These are phyloP conservation scores for Cryptococcus sp. DNA, from an alignment of 1,284 basidiomycete species.

Conservation along the genomic window DNA sequence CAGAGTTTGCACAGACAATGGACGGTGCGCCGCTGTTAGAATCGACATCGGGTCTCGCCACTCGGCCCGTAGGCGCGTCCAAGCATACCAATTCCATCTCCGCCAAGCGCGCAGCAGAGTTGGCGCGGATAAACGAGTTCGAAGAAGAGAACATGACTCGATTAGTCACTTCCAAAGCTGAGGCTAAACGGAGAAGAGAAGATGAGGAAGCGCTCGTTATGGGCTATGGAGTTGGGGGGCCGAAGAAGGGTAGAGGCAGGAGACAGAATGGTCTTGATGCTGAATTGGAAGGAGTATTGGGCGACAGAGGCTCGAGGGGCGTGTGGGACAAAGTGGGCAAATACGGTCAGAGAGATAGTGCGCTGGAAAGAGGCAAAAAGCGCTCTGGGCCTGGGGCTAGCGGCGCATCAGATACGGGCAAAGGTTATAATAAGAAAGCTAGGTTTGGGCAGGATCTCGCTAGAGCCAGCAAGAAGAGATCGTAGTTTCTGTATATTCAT, in stretches of 20 bases:
- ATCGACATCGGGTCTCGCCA: slow-evolving; percentile 71
- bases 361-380: slow-evolving; percentile 38
- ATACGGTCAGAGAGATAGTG: slow-evolving; percentile 54
- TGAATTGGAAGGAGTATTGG: slow-evolving; percentile 79
- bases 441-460: slow-evolving; percentile 69
- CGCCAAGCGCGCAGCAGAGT: slow-evolving; percentile 59
- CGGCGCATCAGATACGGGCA: slow-evolving; percentile 15
- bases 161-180: slow-evolving; percentile 87
- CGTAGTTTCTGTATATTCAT: neutral
- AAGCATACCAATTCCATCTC: slow-evolving; percentile 45
- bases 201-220: slow-evolving; percentile 92
- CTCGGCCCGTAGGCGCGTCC: slow-evolving; percentile 48
- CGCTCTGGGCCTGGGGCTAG: slow-evolving; percentile 36
- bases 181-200: slow-evolving; percentile 69
- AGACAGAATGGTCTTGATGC: slow-evolving; percentile 76
- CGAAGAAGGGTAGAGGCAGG: slow-evolving; percentile 58
- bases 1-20: slow-evolving; percentile 62
- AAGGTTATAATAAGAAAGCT: slow-evolving; percentile 63
- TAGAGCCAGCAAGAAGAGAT: slow-evolving; percentile 7
- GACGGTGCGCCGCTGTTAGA: slow-evolving; percentile 64
- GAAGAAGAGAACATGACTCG: slow-evolving; percentile 97
- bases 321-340: slow-evolving; percentile 59
- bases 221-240: slow-evolving; percentile 58
- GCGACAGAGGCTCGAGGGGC: slow-evolving; percentile 57
- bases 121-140: slow-evolving; percentile 82